Percentiles rank a stretch among this genome's conserved stretches.
phyloP scores from a whole-genome alignment of 140 eudicot genomes.

The Erigeron philadelphicus region DNA sequence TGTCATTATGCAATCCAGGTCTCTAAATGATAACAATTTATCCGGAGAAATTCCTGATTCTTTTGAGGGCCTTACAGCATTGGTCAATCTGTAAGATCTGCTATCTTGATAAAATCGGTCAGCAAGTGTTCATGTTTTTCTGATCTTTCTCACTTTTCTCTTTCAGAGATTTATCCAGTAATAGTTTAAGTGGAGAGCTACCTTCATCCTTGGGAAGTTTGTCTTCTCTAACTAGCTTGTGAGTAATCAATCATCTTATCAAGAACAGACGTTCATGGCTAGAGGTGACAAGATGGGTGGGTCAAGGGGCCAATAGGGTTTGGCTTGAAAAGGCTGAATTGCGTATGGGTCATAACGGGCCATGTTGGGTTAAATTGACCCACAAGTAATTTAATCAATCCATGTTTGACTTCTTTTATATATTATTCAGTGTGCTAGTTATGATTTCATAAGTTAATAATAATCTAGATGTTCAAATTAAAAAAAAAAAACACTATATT shows the following conservation, averaged over 20 bases:
- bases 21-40: conserved; percentile 64
- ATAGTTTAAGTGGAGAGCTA: conserved; percentile 65
- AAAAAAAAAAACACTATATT: too few species aligned
- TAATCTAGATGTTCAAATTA: too few species aligned
- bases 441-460: neutral
- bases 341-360: neutral
- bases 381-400: too few species aligned
- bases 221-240: conserved; percentile 64
- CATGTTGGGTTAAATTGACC: conserved; percentile 6
- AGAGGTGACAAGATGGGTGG: neutral
- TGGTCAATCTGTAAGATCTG: conserved; percentile 67
- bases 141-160: neutral
- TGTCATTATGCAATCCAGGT: conserved; percentile 42
- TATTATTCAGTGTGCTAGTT: too few species aligned
- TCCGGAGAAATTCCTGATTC: conserved; percentile 88
- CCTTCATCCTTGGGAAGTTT: conserved; percentile 58
- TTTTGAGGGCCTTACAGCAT: conserved; percentile 49
- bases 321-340: neutral
- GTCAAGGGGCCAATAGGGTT: neutral
- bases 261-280: neutral
- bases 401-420: too few species aligned
- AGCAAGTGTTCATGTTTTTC: neutral
- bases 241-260: conserved; percentile 29
- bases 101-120: neutral
- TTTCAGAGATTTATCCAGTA: conserved; percentile 66